Evolutionary conservation across 83 land plant genomes (phyloP).

Genomic region (Thuja plicata): DNA sequence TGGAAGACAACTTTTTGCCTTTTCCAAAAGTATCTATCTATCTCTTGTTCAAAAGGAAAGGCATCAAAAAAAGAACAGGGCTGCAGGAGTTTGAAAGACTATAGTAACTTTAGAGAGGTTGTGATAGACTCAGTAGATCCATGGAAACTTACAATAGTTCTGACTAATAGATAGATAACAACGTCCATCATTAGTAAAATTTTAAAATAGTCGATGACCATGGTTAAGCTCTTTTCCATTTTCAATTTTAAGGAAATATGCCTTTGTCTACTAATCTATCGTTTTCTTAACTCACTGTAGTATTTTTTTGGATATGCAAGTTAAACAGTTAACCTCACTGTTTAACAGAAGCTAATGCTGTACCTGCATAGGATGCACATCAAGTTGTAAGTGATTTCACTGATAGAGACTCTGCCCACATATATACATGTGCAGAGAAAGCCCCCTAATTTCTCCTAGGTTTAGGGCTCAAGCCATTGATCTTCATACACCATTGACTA

Average conservation of each 20-base stretch:
- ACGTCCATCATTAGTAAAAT: neutral
- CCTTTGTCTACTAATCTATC: neutral
- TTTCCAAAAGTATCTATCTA: neutral
- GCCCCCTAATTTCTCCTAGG: too few species aligned
- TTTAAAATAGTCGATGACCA: neutral
- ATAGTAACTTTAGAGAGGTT: neutral
- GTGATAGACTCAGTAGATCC: neutral
- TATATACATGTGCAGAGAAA: too few species aligned
- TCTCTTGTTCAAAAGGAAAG: neutral
- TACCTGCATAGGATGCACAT: too few species aligned
- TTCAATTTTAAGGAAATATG: neutral
- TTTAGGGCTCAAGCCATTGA: too few species aligned
- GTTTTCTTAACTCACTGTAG: neutral
- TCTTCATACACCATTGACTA: too few species aligned
- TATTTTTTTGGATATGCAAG: too few species aligned
- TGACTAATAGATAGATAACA: neutral
- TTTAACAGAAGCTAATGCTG: too few species aligned
- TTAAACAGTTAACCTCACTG: too few species aligned
- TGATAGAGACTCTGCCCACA: too few species aligned
- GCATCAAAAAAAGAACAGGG: too few species aligned
- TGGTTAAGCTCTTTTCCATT: neutral
- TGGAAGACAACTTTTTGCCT: too few species aligned
- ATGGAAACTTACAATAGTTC: neutral
- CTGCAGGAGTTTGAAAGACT: neutral
- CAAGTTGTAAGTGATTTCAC: too few species aligned